Conservation (phyloP, 371 early-diverging fungal genomes). For the Dichotomocladium elegans region DNA sequence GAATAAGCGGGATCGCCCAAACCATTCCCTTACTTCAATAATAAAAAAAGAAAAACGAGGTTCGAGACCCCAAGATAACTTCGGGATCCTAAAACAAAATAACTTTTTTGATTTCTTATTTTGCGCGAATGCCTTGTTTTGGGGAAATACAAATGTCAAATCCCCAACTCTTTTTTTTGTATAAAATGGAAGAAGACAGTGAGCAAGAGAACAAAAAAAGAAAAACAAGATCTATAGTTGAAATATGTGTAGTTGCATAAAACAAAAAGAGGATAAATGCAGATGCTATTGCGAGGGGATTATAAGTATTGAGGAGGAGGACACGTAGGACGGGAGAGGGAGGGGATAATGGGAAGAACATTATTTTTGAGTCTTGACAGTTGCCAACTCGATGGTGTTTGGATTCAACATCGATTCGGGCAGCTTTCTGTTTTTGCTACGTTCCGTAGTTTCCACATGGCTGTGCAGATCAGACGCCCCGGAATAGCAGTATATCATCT, state of each 20-base stretch:
- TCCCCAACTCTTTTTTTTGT: background rate
- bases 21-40: no score
- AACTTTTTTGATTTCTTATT: background rate
- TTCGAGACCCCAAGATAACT: no score
- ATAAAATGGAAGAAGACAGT: no score
- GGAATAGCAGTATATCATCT: background rate
- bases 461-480: conserved; percentile 1
- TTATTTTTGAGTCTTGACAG: conserved; percentile 8
- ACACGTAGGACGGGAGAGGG: background rate
- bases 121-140: background rate
- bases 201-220: no score
- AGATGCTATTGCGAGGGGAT: no score
- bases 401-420: background rate
- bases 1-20: conserved; percentile 47
- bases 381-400: background rate
- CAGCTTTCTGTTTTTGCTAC: conserved; percentile 5
- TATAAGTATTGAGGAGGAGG: no score
- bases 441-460: conserved; percentile 8
- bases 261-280: no score
- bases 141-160: background rate
- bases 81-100: background rate
- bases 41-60: no score
- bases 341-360: background rate
- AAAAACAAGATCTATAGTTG: no score
- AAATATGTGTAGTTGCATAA: no score